Conservation (phyloP, 2,329 filamentous ascomycete genomes). For the Pleoardoris graminearum region DNA sequence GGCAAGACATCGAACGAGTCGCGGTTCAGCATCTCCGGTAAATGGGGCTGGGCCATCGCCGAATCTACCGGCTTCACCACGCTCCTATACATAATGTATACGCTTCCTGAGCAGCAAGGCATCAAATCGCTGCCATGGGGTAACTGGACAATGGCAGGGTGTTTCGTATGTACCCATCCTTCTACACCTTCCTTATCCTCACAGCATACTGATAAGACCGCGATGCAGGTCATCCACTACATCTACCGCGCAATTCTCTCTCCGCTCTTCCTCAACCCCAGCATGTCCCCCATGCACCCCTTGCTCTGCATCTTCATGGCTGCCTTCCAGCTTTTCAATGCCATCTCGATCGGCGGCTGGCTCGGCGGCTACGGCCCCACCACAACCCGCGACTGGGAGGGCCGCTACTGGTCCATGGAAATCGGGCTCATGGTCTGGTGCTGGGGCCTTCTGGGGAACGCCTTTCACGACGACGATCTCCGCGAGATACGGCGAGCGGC, state of each 20-base stretch:
- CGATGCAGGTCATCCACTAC: constrained; percentile 68
- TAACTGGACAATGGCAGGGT: constrained; percentile 73
- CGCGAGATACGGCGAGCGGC: constrained; percentile 81
- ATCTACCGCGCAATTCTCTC: constrained; percentile 82
- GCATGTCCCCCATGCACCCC: constrained; percentile 86
- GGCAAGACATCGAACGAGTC: constrained; percentile 85
- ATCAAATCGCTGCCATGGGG: constrained; percentile 69
- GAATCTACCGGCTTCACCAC: constrained; percentile 78
- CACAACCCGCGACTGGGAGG: constrained; percentile 58
- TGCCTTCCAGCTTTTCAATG: constrained; percentile 82
- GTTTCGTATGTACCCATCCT: constrained; percentile 61
- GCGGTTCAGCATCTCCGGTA: constrained; percentile 82
- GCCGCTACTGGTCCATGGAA: constrained; percentile 51
- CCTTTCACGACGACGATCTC: constrained; percentile 86
- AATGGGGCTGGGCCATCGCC: constrained; percentile 86
- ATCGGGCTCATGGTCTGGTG: constrained; percentile 76
- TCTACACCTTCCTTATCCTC: constrained; percentile 30
- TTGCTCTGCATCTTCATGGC: constrained; percentile 65
- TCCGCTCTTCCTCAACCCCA: constrained; percentile 78
- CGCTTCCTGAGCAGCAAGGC: constrained; percentile 63
- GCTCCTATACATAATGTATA: constrained; percentile 76
- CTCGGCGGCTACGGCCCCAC: constrained; percentile 78
- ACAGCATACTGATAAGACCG: constrained; percentile 18
- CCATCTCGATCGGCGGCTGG: constrained; percentile 75
- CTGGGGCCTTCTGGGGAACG: constrained; percentile 76